These are phyloP conservation scores for Phytophthora ohioensis DNA, from an alignment of 352 stramenopile genomes.

Conservation along the genomic window DNA sequence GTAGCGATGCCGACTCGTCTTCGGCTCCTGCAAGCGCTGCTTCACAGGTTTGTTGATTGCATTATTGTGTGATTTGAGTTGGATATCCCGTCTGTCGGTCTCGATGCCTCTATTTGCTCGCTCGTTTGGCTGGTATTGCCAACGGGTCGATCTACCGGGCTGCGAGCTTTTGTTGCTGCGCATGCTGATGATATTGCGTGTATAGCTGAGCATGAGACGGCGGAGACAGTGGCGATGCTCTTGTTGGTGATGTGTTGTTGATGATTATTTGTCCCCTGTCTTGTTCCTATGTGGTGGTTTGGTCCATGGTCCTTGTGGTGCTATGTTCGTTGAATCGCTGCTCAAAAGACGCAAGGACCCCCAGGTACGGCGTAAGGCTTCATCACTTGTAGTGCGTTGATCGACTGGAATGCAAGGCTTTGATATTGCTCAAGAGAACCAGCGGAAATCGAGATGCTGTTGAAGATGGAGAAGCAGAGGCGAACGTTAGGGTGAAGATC, in stretches of 20 bases:
- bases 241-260: slow-evolving; percentile 49
- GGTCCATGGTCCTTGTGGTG: slow-evolving; percentile 37
- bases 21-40: slow-evolving; percentile 22
- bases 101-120: slow-evolving; percentile 34
- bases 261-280: slow-evolving; percentile 45
- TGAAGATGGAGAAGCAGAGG: no score
- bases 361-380: slow-evolving; percentile 61
- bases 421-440: slow-evolving; percentile 14
- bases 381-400: slow-evolving; percentile 19
- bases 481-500: slow-evolving; percentile 3
- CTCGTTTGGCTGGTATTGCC: slow-evolving; percentile 13
- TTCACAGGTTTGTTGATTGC: slow-evolving; percentile 76
- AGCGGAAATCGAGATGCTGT: not conserved
- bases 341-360: slow-evolving; percentile 68
- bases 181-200: slow-evolving; percentile 16
- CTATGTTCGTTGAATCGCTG: slow-evolving; percentile 37
- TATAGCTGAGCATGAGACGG: slow-evolving; percentile 35
- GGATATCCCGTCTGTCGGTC: slow-evolving; percentile 25
- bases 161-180: slow-evolving; percentile 26
- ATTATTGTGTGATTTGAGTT: slow-evolving; percentile 47
- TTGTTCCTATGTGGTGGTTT: slow-evolving; percentile 36
- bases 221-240: slow-evolving; percentile 44
- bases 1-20: slow-evolving; percentile 30
- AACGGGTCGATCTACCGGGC: slow-evolving; percentile 11
- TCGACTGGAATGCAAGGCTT: slow-evolving; percentile 25